A percentile compares a stretch with the other conserved stretches of the same genome.
Conservation (phyloP, 805 yeast species). For the Spathaspora passalidarum region DNA sequence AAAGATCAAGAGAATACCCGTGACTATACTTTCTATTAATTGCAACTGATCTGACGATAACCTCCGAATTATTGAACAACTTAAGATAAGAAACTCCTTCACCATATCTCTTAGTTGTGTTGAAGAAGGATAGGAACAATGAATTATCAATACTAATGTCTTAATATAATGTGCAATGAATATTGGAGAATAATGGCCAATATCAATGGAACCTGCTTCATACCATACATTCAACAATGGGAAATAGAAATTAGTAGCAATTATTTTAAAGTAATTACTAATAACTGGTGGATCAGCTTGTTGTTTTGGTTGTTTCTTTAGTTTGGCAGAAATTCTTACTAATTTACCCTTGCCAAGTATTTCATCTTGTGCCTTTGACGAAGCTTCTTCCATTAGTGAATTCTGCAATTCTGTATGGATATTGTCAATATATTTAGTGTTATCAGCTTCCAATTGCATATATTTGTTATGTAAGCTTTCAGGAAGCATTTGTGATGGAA, state of each 20-base stretch:
- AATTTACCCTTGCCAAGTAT: slow-evolving; percentile 37
- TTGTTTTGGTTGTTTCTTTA: slow-evolving; percentile 13
- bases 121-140: slow-evolving; percentile 56
- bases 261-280: slow-evolving; percentile 40
- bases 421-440: slow-evolving; percentile 2
- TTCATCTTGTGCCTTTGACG: slow-evolving; percentile 29
- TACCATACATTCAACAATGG: slow-evolving; percentile 55
- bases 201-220: slow-evolving; percentile 42
- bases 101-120: slow-evolving; percentile 54
- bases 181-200: slow-evolving; percentile 54
- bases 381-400: slow-evolving; percentile 27
- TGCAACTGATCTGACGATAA: slow-evolving; percentile 27
- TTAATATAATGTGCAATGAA: slow-evolving; percentile 57
- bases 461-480: slow-evolving; percentile 44
- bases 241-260: slow-evolving; percentile 46
- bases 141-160: slow-evolving; percentile 55
- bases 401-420: slow-evolving; percentile 24
- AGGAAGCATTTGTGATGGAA: slow-evolving; percentile 46
- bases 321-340: slow-evolving; percentile 38
- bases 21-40: slow-evolving; percentile 35
- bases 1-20: slow-evolving; percentile 33
- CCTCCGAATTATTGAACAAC: slow-evolving; percentile 18
- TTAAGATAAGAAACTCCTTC: slow-evolving; percentile 45
- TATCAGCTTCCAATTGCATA: slow-evolving; percentile 9
- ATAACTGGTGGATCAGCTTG: slow-evolving; percentile 17